Conservation (phyloP, 257 asterid genomes). For the Jasminum sambac region DNA sequence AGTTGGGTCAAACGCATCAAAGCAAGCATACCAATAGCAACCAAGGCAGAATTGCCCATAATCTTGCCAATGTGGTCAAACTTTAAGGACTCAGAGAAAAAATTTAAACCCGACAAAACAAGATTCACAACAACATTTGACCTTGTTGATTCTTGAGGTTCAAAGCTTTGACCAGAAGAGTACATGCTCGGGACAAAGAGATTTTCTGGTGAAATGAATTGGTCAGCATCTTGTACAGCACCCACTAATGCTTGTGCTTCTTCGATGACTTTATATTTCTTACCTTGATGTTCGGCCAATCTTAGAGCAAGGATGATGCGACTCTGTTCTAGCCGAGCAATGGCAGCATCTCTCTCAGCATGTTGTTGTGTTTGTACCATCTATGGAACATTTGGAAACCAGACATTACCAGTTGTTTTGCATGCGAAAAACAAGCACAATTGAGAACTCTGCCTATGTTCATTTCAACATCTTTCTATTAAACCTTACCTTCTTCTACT, state of each 20-base stretch:
- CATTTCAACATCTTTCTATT: too few relatives aligned
- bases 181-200: slow-evolving; percentile 42
- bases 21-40: slow-evolving; percentile 85
- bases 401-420: not conserved
- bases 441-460: not conserved
- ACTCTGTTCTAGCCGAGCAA: slow-evolving; percentile 90
- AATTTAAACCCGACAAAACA: slow-evolving; percentile 52
- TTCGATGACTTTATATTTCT: slow-evolving; percentile 85
- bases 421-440: not conserved
- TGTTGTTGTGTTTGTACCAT: slow-evolving; percentile 80
- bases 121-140: slow-evolving; percentile 46
- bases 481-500: too few relatives aligned
- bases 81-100: slow-evolving; percentile 62
- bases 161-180: slow-evolving; percentile 36
- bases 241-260: slow-evolving; percentile 91
- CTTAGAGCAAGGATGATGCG: slow-evolving; percentile 86
- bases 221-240: slow-evolving; percentile 66
- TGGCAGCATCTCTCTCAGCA: slow-evolving; percentile 87
- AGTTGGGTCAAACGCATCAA: slow-evolving; percentile 68
- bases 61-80: slow-evolving; percentile 71
- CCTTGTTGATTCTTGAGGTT: slow-evolving; percentile 35
- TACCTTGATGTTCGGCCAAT: slow-evolving; percentile 95
- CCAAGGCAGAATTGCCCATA: slow-evolving; percentile 85
- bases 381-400: slow-evolving; percentile 39
- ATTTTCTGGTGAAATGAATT: slow-evolving; percentile 57